A percentile compares a stretch with the other conserved stretches of the same genome.
Conservation (phyloP, 1,284 basidiomycete species). For the Irpex lacteus region DNA sequence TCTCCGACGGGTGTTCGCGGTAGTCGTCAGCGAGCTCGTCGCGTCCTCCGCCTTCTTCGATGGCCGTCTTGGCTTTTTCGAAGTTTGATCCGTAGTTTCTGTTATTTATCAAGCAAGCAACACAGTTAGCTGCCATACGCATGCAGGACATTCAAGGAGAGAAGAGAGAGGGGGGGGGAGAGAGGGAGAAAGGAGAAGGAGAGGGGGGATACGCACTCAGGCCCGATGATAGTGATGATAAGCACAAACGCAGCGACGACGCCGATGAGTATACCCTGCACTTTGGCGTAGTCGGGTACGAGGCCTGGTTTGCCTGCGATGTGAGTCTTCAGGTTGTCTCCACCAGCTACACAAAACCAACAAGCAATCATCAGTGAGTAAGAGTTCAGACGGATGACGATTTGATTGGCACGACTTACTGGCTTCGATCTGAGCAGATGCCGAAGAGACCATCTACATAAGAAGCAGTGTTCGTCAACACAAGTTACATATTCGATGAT, state of each 20-base stretch:
- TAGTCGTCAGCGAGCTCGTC: constrained; percentile 21
- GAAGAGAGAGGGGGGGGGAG: neutral
- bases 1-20: constrained; percentile 30
- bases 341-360: constrained; percentile 46
- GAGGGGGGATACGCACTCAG: constrained; percentile 50
- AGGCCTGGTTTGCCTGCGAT: constrained; percentile 44
- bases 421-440: constrained; percentile 91
- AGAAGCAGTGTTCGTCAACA: constrained; percentile 8
- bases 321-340: constrained; percentile 53
- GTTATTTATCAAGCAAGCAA: constrained; percentile 21
- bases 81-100: constrained; percentile 82
- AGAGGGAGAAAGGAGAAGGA: neutral
- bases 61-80: constrained; percentile 78
- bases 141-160: neutral
- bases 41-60: constrained; percentile 60
- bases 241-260: constrained; percentile 66
- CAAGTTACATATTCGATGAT: too few species aligned
- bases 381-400: neutral
- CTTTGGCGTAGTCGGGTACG: constrained; percentile 81
- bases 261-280: constrained; percentile 90
- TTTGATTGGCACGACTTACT: constrained; percentile 39
- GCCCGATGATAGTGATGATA: constrained; percentile 66
- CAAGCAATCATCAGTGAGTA: constrained; percentile 4
- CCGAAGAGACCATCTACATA: constrained; percentile 79
- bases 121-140: neutral